Base-by-base conservation (phyloP, 1,139 yeast genomes). In the Scheffersomyces quercinus region DNA sequence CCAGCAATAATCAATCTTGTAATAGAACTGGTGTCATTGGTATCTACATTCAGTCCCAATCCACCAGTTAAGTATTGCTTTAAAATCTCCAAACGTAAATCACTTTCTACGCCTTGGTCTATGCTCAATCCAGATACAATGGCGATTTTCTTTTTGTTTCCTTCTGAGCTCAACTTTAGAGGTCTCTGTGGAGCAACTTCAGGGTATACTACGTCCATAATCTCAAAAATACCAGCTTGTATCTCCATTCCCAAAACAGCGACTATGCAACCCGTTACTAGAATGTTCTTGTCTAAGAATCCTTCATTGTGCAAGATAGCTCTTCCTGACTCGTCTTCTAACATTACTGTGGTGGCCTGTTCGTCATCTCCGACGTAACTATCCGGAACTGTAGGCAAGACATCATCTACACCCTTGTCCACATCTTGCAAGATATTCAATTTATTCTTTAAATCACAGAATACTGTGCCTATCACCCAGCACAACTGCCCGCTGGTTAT, bases 261-360 rank as follows among this genome's bases (percentile, higher is more conserved):
- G 10, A 90, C 81, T 1, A 91, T 85, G 16, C 85, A 79, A 2
- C 99, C 99, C 0, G 98, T 91, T 0, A 91, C 96, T 31, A 93
- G 69, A 3, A 77, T 64, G 62, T 79, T 53, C 53, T 67, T 54
- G 45, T 54, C 49, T 45, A 75, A 70, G 40, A 83, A 68, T 14
- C 77, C 71, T 30, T 81, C 85, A 29, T 96, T 95, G 39, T 80
- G 82, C 29, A 93, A 68, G 28, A 82, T 64, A 9, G 95, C 85
- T 39, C 99, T 73, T 4, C 99, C 99, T 40, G 93, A 83, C 58
- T 91, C 98, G 64, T 95, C 99, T 62, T 93, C 99, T 36, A 95
- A 62, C 84, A 85, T 81, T 16, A 88, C 88, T 15, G 82, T 70
- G 1, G 75, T 79, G 0, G 81, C 75, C 49, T 78, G 85, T 3